These are phyloP conservation scores for Saccharomycopsis schoenii DNA, from an alignment of 805 yeast species.

Conservation along the genomic window DNA sequence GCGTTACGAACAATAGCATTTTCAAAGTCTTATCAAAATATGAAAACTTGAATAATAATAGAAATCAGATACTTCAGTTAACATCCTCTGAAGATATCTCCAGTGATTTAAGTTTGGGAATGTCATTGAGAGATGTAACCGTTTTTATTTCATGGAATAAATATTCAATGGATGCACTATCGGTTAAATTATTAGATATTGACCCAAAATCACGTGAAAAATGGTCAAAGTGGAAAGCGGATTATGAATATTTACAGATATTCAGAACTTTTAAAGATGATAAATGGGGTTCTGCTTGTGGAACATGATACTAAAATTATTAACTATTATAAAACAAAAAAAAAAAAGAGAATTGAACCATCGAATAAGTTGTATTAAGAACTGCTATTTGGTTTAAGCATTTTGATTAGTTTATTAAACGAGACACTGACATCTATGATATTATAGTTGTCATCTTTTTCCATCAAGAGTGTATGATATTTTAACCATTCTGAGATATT, in stretches of 20 bases:
- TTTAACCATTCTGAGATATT: not conserved
- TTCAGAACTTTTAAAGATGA: not conserved
- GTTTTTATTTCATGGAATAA: conserved; percentile 25
- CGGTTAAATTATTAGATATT: conserved; percentile 38
- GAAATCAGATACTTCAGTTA: conserved; percentile 25
- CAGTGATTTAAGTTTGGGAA: conserved; percentile 33
- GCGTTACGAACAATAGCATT: conserved; percentile 25
- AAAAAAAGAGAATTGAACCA: too few species aligned
- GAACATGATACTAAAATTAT: not conserved
- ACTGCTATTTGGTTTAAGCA: not conserved
- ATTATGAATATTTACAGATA: conserved; percentile 27
- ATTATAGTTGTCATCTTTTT: not conserved
- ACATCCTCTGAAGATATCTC: conserved; percentile 26
- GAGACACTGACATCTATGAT: not conserved
- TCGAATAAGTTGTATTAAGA: not conserved
- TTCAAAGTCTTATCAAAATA: conserved; percentile 24
- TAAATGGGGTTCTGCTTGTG: not conserved
- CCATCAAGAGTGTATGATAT: not conserved
- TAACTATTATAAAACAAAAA: not conserved
- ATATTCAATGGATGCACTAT: conserved; percentile 13
- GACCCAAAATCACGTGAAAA: conserved; percentile 39
- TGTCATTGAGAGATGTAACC: conserved; percentile 52
- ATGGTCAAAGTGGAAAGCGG: conserved; percentile 37
- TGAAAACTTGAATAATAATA: conserved; percentile 25
- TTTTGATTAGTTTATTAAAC: not conserved